phyloP scores from a whole-genome alignment of 2,329 filamentous ascomycete genomes.

The Periconia sp. region DNA sequence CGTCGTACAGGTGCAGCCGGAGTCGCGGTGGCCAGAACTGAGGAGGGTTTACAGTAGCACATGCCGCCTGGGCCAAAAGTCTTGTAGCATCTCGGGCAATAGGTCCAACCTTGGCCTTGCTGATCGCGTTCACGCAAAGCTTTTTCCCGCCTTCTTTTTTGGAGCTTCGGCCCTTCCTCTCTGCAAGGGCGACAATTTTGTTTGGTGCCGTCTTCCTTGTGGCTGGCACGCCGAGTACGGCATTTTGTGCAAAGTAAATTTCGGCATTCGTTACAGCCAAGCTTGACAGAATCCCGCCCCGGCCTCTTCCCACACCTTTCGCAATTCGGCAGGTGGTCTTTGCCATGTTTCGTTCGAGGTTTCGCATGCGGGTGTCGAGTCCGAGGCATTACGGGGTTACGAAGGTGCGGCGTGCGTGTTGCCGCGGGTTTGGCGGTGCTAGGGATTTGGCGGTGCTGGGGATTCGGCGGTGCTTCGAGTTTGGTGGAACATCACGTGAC shows the following conservation, averaged over 20 bases:
- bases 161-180: neutral
- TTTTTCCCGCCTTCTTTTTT: neutral
- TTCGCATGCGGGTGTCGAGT: conserved; percentile 2
- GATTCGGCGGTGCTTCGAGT: too few relatives aligned
- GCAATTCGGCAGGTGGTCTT: conserved; percentile 2
- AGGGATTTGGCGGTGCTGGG: neutral
- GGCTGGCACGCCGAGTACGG: neutral
- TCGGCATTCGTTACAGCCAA: neutral
- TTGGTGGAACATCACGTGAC: too few relatives aligned
- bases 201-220: neutral
- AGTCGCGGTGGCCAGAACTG: too few relatives aligned
- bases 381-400: conserved; percentile 6
- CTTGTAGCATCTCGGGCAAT: too few relatives aligned
- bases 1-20: too few relatives aligned
- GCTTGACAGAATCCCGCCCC: neutral
- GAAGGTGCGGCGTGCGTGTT: conserved; percentile 6
- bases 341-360: conserved; percentile 6
- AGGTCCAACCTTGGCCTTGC: too few relatives aligned
- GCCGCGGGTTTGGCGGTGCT: conserved; percentile 4
- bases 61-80: too few relatives aligned
- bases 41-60: too few relatives aligned
- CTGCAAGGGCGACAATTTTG: neutral
- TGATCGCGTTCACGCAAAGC: too few relatives aligned
- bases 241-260: neutral
- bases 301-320: neutral